Percentiles rank a stretch among this genome's conserved stretches.
These are phyloP conservation scores for Quercus glauca DNA, from an alignment of 306 rosid genomes.

Conservation along the genomic window DNA sequence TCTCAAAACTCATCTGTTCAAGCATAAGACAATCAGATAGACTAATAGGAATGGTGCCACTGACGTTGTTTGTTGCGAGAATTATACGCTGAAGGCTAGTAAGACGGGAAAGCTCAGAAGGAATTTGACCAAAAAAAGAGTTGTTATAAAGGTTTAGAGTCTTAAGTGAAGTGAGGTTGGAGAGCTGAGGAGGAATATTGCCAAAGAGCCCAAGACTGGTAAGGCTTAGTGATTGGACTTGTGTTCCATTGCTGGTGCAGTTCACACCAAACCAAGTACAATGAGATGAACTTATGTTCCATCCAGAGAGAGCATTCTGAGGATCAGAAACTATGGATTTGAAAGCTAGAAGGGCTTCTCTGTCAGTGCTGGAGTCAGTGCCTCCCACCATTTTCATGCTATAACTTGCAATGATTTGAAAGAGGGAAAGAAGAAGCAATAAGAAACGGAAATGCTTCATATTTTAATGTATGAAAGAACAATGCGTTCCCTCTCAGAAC, in stretches of 20 bases:
- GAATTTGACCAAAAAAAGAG: conserved; percentile 28
- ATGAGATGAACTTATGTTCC: conserved; percentile 23
- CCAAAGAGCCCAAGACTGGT: conserved; percentile 25
- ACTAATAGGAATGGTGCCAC: neutral
- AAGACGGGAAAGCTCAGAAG: conserved; percentile 5
- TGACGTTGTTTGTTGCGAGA: neutral
- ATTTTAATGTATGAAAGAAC: neutral
- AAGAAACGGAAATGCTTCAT: neutral
- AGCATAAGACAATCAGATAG: neutral
- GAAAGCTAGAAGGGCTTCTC: conserved; percentile 27
- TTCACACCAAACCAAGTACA: conserved; percentile 36
- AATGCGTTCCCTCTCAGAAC: no score
- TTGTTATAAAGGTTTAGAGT: conserved; percentile 32
- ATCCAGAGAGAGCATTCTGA: conserved; percentile 2
- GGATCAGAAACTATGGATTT: conserved; percentile 31
- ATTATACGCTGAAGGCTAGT: neutral
- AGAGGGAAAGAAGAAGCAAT: neutral
- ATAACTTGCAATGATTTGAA: neutral
- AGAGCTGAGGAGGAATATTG: conserved; percentile 17
- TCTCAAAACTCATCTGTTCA: conserved; percentile 2
- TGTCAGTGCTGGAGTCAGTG: conserved; percentile 5
- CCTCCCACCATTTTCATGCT: neutral
- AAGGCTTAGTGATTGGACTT: conserved; percentile 35
- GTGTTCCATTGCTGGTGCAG: conserved; percentile 24
- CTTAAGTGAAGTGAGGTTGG: conserved; percentile 26